Evolutionary conservation across 2,329 filamentous ascomycete species (phyloP), one percentile per base, ranked within the genome.

Genomic region (Diaporthe humulicola): DNA sequence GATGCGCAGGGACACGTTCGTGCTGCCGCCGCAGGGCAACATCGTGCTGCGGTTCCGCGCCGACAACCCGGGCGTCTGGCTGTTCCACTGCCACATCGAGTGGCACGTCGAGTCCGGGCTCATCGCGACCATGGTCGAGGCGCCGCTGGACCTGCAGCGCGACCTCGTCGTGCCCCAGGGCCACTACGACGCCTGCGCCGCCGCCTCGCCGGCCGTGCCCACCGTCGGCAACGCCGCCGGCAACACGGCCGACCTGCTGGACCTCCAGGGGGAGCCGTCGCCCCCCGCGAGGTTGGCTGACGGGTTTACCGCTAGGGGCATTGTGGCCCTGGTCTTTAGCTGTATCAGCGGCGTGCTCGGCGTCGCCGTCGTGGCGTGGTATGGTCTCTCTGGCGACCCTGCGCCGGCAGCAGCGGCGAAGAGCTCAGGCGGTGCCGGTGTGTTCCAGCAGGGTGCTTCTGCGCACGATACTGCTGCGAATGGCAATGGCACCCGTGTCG

Each of bases 281-380:
- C 79, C 79, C 56, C 79, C 77, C 0, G 64, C 82, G 0, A 87
- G 85, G 57, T 80, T 96, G 22, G 93, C 94, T 0, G 87, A 85
- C 1, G 94, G 94, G 86, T 95, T 96, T 81, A 94, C 92, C 0
- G 82, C 91, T 0, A 88, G 88, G 48, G 95, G 94, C 10, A 93
- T 94, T 57, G 89, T 95, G 1, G 94, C 94, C 15, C 84, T 97
- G 78, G 92, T 92, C 2, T 94, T 96, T 80, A 94, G 92, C 79
- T 90, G 89, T 77, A 76, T 95, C 4, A 88, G 89, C 22, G 95
- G 93, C 3, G 85, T 95, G 66, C 78, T 94, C 9, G 94, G 94
- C 12, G 87, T 95, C 78, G 87, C 84, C 0, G 89, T 91, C 17
- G 91, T 97, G 73, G 88, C 87, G 1, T 92, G 92, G 87, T 96